Conservation (phyloP, 257 asterid species). For the Solanum lignicaule region DNA sequence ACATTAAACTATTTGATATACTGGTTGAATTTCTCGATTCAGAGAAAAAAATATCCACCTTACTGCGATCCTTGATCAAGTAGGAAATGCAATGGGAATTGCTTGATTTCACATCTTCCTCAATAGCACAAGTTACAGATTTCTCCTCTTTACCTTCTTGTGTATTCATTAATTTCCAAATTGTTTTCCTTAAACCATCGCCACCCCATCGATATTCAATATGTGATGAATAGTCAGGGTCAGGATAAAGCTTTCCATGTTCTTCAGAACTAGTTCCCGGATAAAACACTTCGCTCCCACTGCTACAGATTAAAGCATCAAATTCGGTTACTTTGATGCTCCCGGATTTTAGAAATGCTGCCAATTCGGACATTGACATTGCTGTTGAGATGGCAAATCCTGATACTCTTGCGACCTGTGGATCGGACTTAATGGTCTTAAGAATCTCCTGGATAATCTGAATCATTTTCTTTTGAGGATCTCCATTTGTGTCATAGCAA, state of each 20-base stretch:
- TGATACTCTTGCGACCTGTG: constrained; percentile 30
- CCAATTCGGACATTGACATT: constrained; percentile 51
- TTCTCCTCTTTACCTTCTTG: constrained; percentile 26
- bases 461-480: constrained; percentile 53
- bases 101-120: constrained; percentile 52
- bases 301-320: constrained; percentile 74
- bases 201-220: constrained; percentile 86
- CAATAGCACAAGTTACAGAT: constrained; percentile 13
- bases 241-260: constrained; percentile 42
- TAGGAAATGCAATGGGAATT: constrained; percentile 72
- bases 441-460: constrained; percentile 35
- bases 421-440: constrained; percentile 48
- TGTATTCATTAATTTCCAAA: constrained; percentile 62
- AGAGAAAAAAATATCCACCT: constrained; percentile 21
- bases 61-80: constrained; percentile 47
- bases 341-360: constrained; percentile 38
- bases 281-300: constrained; percentile 75
- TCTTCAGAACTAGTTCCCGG: constrained; percentile 46
- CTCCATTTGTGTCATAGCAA: constrained; percentile 53
- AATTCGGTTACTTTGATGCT: constrained; percentile 45
- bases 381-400: constrained; percentile 77
- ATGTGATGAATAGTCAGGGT: constrained; percentile 64
- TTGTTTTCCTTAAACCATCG: constrained; percentile 70
- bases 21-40: neutral
- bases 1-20: neutral